A percentile compares a stretch with the other conserved stretches of the same genome.
Conservation (phyloP, 169 alveolate species). For the Plasmodium adleri region DNA sequence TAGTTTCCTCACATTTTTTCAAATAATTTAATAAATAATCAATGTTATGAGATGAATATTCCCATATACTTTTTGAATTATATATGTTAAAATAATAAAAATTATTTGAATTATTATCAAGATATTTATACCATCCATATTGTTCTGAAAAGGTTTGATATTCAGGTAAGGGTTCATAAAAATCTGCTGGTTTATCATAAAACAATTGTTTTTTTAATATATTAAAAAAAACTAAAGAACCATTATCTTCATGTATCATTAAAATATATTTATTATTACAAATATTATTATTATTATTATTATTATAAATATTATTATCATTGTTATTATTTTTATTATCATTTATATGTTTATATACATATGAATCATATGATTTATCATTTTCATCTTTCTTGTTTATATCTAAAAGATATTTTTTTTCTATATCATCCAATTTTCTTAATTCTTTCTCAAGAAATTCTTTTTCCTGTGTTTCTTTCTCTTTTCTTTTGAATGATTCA, state of each 20-base stretch:
- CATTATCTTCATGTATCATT: conserved; percentile 72
- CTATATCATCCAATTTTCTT: conserved; percentile 65
- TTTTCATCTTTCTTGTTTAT: conserved; percentile 32
- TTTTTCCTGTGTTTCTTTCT: conserved; percentile 69
- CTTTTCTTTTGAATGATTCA: conserved; percentile 69
- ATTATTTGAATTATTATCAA: conserved; percentile 58
- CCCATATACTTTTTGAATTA: conserved; percentile 55
- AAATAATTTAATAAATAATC: conserved; percentile 12
- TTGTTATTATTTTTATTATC: conserved; percentile 8
- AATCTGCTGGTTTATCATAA: conserved; percentile 41
- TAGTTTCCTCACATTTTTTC: conserved; percentile 10
- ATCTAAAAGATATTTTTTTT: conserved; percentile 28
- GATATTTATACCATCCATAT: conserved; percentile 70
- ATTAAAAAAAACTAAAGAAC: conserved; percentile 41
- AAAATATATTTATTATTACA: conserved; percentile 12
- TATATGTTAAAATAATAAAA: conserved; percentile 58
- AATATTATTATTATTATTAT: not conserved
- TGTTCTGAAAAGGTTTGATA: conserved; percentile 61
- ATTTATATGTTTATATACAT: not conserved
- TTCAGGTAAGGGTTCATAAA: conserved; percentile 22
- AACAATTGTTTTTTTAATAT: conserved; percentile 29
- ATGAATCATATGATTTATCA: not conserved
- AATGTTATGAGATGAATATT: conserved; percentile 38
- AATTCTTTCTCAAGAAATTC: conserved; percentile 62
- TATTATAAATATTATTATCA: conserved; percentile 16